These are phyloP conservation scores for Pleurozium schreberi DNA, from an alignment of 225 moss, liverwort and hornwort species.

Conservation along the genomic window DNA sequence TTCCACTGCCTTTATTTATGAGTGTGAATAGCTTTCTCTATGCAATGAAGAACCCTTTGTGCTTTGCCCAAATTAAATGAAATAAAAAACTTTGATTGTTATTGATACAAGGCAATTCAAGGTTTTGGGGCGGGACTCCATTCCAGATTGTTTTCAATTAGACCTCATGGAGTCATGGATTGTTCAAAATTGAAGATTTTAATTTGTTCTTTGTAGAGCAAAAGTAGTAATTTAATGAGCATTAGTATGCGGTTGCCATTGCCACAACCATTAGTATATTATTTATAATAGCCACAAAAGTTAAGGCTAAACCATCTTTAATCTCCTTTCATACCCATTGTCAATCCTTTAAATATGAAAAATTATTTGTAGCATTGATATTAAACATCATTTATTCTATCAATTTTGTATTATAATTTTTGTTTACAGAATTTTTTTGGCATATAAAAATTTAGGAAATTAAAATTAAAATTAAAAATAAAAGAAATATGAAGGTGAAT, in stretches of 20 bases:
- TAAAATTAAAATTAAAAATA: background rate
- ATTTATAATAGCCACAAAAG: background rate
- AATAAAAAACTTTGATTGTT: background rate
- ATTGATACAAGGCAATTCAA: background rate
- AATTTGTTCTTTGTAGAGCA: background rate
- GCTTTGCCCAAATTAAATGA: background rate
- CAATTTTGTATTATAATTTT: background rate
- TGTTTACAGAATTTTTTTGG: background rate
- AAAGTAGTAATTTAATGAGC: background rate
- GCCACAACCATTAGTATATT: background rate
- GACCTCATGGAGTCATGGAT: background rate
- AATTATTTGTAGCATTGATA: too few species aligned
- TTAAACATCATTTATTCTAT: background rate
- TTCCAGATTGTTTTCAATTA: background rate
- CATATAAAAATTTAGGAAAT: background rate
- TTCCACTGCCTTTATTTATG: background rate
- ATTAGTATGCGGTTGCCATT: background rate
- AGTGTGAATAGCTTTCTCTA: background rate
- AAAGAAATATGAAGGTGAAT: too few species aligned
- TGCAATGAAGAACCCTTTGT: background rate
- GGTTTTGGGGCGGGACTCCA: fast-evolving
- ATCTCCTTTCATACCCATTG: background rate
- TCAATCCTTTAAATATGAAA: background rate
- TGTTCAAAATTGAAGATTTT: background rate
- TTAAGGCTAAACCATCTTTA: fast-evolving